A percentile compares a stretch with the other conserved stretches of the same genome.
Conservation (phyloP, 1,139 yeast species). For the Barnettozyma hawaiiensis region DNA sequence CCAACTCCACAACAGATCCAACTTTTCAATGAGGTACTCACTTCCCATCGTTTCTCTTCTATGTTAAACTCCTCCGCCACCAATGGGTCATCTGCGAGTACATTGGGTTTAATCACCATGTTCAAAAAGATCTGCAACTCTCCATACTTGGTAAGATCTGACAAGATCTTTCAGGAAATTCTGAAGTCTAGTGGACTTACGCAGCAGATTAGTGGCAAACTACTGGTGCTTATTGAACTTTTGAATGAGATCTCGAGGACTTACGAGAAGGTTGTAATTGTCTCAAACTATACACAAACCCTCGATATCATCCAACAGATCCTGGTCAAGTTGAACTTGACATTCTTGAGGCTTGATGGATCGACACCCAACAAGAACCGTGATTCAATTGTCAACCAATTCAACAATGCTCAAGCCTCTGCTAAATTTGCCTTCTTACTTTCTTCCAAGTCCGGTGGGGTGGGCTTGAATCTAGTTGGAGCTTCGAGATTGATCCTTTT, state of each 20-base stretch:
- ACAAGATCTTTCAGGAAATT: constrained; percentile 24
- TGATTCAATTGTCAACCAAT: constrained; percentile 58
- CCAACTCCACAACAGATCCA: constrained; percentile 61
- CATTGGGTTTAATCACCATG: constrained; percentile 62
- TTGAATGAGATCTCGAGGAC: constrained; percentile 41
- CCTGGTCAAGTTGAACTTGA: constrained; percentile 44
- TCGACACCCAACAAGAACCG: constrained; percentile 65
- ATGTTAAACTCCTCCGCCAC: constrained; percentile 23
- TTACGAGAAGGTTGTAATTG: constrained; percentile 74
- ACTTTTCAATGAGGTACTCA: constrained; percentile 48
- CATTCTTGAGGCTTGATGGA: constrained; percentile 74
- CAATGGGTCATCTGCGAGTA: constrained; percentile 21
- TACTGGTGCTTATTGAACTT: constrained; percentile 49
- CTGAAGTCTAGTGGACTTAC: constrained; percentile 7
- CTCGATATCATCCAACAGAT: constrained; percentile 67
- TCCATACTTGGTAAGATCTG: constrained; percentile 55
- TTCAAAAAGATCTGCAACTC: constrained; percentile 83
- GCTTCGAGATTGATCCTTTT: constrained; percentile 80
- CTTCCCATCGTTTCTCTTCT: constrained; percentile 36
- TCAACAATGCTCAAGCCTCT: constrained; percentile 47
- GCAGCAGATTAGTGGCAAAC: constrained; percentile 47
- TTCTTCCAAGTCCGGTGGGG: constrained; percentile 92
- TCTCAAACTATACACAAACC: constrained; percentile 87
- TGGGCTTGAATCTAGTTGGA: constrained; percentile 85
- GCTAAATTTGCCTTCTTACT: constrained; percentile 61